Conservation (phyloP, 2,329 filamentous ascomycete species). For the Tolypocladium pustulatum region DNA sequence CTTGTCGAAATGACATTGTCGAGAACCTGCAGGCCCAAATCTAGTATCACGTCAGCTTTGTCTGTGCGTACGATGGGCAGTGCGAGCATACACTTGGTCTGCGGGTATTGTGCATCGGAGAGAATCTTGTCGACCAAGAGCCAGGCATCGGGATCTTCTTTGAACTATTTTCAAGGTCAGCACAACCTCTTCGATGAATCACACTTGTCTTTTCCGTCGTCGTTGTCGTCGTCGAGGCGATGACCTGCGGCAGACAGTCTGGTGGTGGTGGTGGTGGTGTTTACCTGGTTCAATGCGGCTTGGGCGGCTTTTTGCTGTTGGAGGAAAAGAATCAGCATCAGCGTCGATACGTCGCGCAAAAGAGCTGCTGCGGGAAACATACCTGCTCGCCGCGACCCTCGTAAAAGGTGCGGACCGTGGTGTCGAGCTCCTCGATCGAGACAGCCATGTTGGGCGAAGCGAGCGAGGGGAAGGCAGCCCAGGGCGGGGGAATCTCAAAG, state of each 20-base stretch:
- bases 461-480: conserved; percentile 20
- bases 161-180: conserved; percentile 56
- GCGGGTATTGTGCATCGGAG: conserved; percentile 81
- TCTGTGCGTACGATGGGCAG: conserved; percentile 3
- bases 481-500: conserved; percentile 14
- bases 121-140: conserved; percentile 95
- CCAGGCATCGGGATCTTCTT: conserved; percentile 98
- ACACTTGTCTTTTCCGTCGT: not conserved
- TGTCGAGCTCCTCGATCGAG: conserved; percentile 90
- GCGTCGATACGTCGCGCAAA: conserved; percentile 8
- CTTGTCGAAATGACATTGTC: conserved; percentile 98
- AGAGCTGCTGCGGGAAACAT: conserved; percentile 23
- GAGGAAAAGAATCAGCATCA: conserved; percentile 26
- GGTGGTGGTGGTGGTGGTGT: conserved; percentile 18
- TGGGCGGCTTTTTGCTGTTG: conserved; percentile 90
- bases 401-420: conserved; percentile 92
- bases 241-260: not conserved
- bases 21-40: conserved; percentile 88
- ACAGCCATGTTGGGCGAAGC: conserved; percentile 45
- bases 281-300: conserved; percentile 82
- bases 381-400: conserved; percentile 92
- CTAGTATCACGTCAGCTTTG: conserved; percentile 32
- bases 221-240: not conserved
- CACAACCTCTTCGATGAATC: not conserved
- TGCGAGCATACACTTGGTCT: conserved; percentile 77